phyloP scores from a whole-genome alignment of 1,139 yeast species.

The Zygosaccharomyces pseudobailii region DNA sequence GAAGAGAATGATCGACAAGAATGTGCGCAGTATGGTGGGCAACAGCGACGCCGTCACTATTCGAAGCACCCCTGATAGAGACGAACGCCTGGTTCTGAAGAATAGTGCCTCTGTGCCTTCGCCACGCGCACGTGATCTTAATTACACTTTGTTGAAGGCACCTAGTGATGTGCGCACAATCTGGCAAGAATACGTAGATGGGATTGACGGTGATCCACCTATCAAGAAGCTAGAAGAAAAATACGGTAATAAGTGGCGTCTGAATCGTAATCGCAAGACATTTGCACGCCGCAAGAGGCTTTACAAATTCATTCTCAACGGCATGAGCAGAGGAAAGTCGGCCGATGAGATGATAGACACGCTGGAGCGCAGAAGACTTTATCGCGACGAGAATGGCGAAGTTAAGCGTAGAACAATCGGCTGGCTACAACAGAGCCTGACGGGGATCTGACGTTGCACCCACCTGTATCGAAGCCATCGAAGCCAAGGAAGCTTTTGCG shows the following conservation, averaged over 20 bases:
- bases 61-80: background rate
- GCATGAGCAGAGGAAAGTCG: slow-evolving; percentile 33
- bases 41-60: background rate
- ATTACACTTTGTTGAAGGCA: slow-evolving; percentile 33
- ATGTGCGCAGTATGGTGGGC: background rate
- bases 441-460: slow-evolving; percentile 23
- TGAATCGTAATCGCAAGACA: slow-evolving; percentile 32
- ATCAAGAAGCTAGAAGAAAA: slow-evolving; percentile 34
- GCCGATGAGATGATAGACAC: slow-evolving; percentile 34
- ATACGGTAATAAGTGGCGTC: slow-evolving; percentile 37
- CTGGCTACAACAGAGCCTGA: slow-evolving; percentile 35
- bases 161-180: slow-evolving; percentile 35
- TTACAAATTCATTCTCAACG: slow-evolving; percentile 35
- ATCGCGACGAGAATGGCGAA: slow-evolving; percentile 33
- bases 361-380: slow-evolving; percentile 31
- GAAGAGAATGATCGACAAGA: background rate
- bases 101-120: slow-evolving; percentile 1
- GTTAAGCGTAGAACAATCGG: slow-evolving; percentile 34
- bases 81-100: slow-evolving; percentile 4
- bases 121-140: slow-evolving; percentile 13
- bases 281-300: slow-evolving; percentile 36
- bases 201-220: slow-evolving; percentile 36
- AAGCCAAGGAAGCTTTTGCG: background rate
- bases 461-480: background rate
- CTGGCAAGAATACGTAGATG: slow-evolving; percentile 36